Base-by-base conservation (phyloP, 805 yeast genomes). In the Lipomyces japonicus region DNA sequence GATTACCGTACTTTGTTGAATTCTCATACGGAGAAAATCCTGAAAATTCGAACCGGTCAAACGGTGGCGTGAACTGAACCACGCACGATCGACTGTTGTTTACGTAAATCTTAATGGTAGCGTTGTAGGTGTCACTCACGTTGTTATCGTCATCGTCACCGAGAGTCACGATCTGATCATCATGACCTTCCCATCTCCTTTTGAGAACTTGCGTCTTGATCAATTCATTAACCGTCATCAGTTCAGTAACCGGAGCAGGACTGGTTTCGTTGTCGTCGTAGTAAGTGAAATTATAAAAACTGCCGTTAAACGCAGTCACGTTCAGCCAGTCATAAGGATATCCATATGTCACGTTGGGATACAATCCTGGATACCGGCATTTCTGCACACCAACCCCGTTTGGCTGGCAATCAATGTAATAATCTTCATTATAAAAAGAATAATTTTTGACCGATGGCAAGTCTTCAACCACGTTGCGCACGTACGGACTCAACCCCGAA, bases 381-480 rank as follows among this genome's bases (percentile, higher is more conserved):
- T 42, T 54, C 39, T 32, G 34, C 36, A 48, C 48, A 5, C 45
- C 41, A 31, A 25, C 48, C 4, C 32, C 14, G 23, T 55, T 24
- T 18, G 34, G 38, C 30, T 40, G 18, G 39, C 58, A 50, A 39
- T 24, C 38, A 25, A 42, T 44, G 22, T 32, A 10, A 42, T 35
- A 24, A 22, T 39, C 79, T 14, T 9, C 16, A 18, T 34, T 12
- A 7, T 14, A 6, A 14, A n/a, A 34, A 58, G 42, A 26, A 1
- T 63, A 48, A 3, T 54, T 58, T 60, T 81, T 80, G 7, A 82
- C 65, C 7, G 86, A 78, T 2, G 96, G 95, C 16, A 86, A 60
- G 58, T 82, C 88, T 3, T 62, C 39, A 36, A 87, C 63, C 32
- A 82, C 64, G 4, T 74, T 65, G 41, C 65, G 62, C 22, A 81